Conservation (phyloP, 805 yeast species). For the Kodamaea kakaduensis region DNA sequence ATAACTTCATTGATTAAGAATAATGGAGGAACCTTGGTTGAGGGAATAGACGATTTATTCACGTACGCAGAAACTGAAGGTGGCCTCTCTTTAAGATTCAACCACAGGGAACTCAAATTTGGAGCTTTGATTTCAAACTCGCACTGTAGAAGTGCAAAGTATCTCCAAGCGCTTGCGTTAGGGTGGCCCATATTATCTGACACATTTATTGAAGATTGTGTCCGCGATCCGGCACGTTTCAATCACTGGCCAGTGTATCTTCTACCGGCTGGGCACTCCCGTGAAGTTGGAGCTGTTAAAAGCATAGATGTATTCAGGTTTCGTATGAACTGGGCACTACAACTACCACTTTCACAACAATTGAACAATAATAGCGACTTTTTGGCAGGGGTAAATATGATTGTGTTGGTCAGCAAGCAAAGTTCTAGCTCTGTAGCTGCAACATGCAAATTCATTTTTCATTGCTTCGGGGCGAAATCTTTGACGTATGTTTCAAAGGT, state of each 20-base stretch:
- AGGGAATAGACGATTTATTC: constrained; percentile 27
- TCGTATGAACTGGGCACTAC: constrained; percentile 31
- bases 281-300: constrained; percentile 37
- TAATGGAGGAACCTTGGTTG: constrained; percentile 42
- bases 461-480: constrained; percentile 41
- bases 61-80: constrained; percentile 12
- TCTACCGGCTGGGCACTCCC: constrained; percentile 70
- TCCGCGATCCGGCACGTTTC: constrained; percentile 23
- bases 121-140: constrained; percentile 63
- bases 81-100: constrained; percentile 12
- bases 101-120: constrained; percentile 37
- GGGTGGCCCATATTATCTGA: constrained; percentile 84
- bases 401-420: constrained; percentile 29
- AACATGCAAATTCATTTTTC: constrained; percentile 42
- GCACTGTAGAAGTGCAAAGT: constrained; percentile 66
- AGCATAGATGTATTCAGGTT: constrained; percentile 49
- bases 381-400: constrained; percentile 28
- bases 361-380: constrained; percentile 34
- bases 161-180: constrained; percentile 68
- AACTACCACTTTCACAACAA: constrained; percentile 36
- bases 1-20: constrained; percentile 31
- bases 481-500: constrained; percentile 2
- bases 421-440: constrained; percentile 25
- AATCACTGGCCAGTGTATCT: constrained; percentile 50
- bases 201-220: constrained; percentile 50